A percentile compares a stretch with the other conserved stretches of the same genome.
These are phyloP conservation scores for Psilocybe subaeruginosa DNA, from an alignment of 768 basidiomycete species.

Conservation along the genomic window DNA sequence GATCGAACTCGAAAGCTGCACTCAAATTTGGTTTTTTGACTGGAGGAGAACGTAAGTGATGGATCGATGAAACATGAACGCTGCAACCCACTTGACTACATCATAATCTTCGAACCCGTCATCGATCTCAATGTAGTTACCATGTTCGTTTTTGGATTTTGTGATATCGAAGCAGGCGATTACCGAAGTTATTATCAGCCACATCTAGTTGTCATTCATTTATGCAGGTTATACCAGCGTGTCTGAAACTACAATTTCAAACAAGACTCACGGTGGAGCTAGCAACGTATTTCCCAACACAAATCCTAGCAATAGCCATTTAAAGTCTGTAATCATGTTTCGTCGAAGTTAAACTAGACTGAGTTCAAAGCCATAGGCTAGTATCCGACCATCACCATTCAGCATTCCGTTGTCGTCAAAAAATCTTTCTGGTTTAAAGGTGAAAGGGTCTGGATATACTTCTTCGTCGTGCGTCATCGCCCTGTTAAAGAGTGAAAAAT, in stretches of 20 bases:
- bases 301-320: neutral
- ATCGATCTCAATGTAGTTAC: constrained; percentile 34
- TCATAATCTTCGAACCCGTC: constrained; percentile 13
- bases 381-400: constrained; percentile 8
- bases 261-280: constrained; percentile 6
- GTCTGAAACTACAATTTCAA: neutral
- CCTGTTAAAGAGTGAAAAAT: neutral
- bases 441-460: constrained; percentile 22
- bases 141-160: constrained; percentile 32
- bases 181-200: constrained; percentile 18
- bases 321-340: neutral
- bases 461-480: constrained; percentile 27
- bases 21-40: neutral
- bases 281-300: constrained; percentile 12
- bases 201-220: constrained; percentile 7
- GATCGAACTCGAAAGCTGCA: neutral
- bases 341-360: constrained; percentile 7
- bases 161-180: constrained; percentile 37
- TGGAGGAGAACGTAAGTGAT: neutral
- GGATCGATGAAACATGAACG: neutral
- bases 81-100: neutral
- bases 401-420: constrained; percentile 9
- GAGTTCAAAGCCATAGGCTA: constrained; percentile 20
- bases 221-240: neutral
- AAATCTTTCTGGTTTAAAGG: constrained; percentile 24